Conservation (phyloP, 2,329 filamentous ascomycete genomes). For the Aspergillus sp. region DNA sequence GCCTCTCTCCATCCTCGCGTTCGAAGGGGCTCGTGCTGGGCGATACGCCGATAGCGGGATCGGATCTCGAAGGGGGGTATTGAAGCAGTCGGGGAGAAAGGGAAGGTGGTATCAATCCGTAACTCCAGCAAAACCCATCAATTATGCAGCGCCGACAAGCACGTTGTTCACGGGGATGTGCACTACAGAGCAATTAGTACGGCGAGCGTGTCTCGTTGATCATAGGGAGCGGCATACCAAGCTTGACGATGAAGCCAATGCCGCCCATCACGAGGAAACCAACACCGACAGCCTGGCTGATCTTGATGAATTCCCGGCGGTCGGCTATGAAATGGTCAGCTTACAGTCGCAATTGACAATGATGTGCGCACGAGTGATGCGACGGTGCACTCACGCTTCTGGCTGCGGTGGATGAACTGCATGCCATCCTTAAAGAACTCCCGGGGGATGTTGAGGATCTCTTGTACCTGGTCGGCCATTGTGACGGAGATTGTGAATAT, state of each 20-base stretch:
- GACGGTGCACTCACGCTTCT: slow-evolving; percentile 19
- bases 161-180: slow-evolving; percentile 53
- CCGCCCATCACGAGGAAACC: slow-evolving; percentile 58
- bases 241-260: slow-evolving; percentile 60
- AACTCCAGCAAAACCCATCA: background rate
- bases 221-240: slow-evolving; percentile 46
- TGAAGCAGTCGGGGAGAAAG: background rate
- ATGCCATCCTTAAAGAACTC: slow-evolving; percentile 21
- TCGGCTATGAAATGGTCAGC: slow-evolving; percentile 43
- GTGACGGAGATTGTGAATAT: slow-evolving; percentile 3
- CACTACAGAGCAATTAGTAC: slow-evolving; percentile 32
- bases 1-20: background rate
- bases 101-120: slow-evolving; percentile 1
- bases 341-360: slow-evolving; percentile 6
- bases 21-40: background rate
- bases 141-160: slow-evolving; percentile 46
- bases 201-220: background rate
- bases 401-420: slow-evolving; percentile 21
- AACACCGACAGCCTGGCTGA: slow-evolving; percentile 59
- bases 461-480: slow-evolving; percentile 23
- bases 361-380: background rate
- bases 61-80: background rate
- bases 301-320: slow-evolving; percentile 59
- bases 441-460: slow-evolving; percentile 22
- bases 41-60: background rate